Evolutionary conservation across 1,284 basidiomycete genomes (phyloP), one percentile per base, ranked within the genome.

Genomic region (Ceratobasidium theobromae): DNA sequence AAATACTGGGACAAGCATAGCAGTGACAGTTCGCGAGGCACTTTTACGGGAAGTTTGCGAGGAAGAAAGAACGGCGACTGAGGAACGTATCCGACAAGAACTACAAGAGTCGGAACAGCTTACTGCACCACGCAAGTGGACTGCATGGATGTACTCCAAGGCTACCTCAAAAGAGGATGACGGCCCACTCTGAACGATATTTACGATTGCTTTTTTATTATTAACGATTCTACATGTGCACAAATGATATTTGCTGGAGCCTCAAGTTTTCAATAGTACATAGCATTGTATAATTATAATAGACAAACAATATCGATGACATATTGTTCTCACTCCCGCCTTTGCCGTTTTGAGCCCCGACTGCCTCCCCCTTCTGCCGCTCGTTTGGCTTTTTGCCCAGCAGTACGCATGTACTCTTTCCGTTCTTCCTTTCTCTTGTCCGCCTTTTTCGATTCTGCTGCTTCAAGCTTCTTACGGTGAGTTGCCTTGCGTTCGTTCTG

Each of bases 341-440:
- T 72, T 55, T 73, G 68, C 70, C 75, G 74, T 55, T 67, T 64
- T 53, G 68, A 45, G 58, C 69, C 27, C 53, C 68, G 27, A 46
- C 66, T 55, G 65, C 66, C 67, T 67, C 70, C 67, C 69, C 48
- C 58, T 6, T 62, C 45, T 4, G 58, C 49, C 1, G 46, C 82
- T 38, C 88, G 78, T 74, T 89, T 89, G 69, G 77, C 84, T 77
- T 88, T 91, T 74, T 87, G 82, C 18, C 92, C 91, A 30, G 86
- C 84, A 30, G 80, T 76, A 68, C 86, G 81, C 86, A 95, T 89
- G 69, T 85, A 81, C 70, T 91, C 90, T 74, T 88, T 92, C 73
- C 85, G 82, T 77, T 87, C 88, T 77, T 90, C 90, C 76, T 83
- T 92, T 48, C 87, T 85, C 76, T 88, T 92, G 69, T 89, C 89